These are phyloP conservation scores for Astrothelium macrocarpum DNA, from an alignment of 495 filamentous ascomycete genomes.

Conservation along the genomic window DNA sequence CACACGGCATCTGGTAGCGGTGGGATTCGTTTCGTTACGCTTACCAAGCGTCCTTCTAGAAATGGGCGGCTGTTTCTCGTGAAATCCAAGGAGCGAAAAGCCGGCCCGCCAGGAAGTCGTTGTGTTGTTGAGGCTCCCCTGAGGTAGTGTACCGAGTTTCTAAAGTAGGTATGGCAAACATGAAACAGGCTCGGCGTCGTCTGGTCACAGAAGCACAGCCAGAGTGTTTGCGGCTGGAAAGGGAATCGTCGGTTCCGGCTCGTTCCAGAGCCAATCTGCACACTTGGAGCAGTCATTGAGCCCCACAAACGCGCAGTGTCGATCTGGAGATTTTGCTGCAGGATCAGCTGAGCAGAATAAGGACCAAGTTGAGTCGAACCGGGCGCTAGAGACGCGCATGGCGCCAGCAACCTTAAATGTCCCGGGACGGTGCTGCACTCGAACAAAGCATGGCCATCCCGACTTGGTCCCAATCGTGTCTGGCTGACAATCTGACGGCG, in stretches of 20 bases:
- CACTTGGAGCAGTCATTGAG: not conserved
- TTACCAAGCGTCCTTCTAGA: too few relatives aligned
- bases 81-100: not conserved
- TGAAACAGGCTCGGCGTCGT: not conserved
- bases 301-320: not conserved
- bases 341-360: not conserved
- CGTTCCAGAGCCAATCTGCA: not conserved
- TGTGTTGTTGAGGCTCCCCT: not conserved
- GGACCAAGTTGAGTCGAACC: not conserved
- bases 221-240: not conserved
- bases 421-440: not conserved
- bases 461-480: not conserved
- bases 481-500: not conserved
- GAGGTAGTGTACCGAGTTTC: not conserved
- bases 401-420: constrained; percentile 6
- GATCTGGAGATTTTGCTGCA: not conserved
- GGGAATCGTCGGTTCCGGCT: not conserved
- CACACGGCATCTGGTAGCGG: not conserved
- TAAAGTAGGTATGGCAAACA: not conserved
- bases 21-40: too few relatives aligned
- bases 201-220: not conserved
- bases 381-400: constrained; percentile 2
- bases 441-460: not conserved
- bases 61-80: not conserved
- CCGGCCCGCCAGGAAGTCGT: not conserved